These are phyloP conservation scores for Coemansia sp. DNA, from an alignment of 192 early-diverging fungal genomes.

Conservation along the genomic window DNA sequence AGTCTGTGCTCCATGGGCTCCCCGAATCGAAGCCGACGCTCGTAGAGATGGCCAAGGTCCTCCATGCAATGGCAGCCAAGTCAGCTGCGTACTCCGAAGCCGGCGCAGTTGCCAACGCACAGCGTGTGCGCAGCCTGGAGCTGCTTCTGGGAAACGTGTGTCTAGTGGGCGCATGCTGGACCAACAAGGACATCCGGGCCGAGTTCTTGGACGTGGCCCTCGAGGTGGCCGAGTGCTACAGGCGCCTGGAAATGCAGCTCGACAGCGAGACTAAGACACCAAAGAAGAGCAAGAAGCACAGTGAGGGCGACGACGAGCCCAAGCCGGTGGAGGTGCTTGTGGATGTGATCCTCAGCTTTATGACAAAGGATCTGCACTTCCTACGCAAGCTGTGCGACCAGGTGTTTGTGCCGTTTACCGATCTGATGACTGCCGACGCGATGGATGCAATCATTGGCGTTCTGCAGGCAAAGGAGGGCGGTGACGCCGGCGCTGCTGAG, in stretches of 20 bases:
- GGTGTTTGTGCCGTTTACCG: slow-evolving; percentile 83
- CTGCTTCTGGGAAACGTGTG: slow-evolving; percentile 38
- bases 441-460: slow-evolving; percentile 77
- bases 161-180: slow-evolving; percentile 50
- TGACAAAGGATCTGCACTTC: slow-evolving; percentile 78
- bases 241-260: slow-evolving; percentile 60
- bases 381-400: slow-evolving; percentile 75
- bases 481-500: slow-evolving; percentile 57
- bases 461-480: slow-evolving; percentile 60
- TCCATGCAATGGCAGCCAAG: slow-evolving; percentile 14
- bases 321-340: slow-evolving; percentile 90
- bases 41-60: slow-evolving; percentile 8
- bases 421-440: slow-evolving; percentile 69
- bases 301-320: slow-evolving; percentile 62
- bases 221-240: slow-evolving; percentile 76
- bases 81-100: not conserved
- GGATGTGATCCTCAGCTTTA: slow-evolving; percentile 86
- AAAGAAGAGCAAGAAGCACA: slow-evolving; percentile 47
- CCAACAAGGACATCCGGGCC: slow-evolving; percentile 65
- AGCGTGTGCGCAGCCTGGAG: slow-evolving; percentile 36
- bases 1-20: slow-evolving; percentile 14
- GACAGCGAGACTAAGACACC: slow-evolving; percentile 45
- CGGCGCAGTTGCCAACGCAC: slow-evolving; percentile 7
- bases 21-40: slow-evolving; percentile 15
- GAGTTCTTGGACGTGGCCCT: slow-evolving; percentile 57